Evolutionary conservation across 2,329 filamentous ascomycete genomes (phyloP), one percentile per base, ranked within the genome.

Genomic region (Calonectria ilicicola): DNA sequence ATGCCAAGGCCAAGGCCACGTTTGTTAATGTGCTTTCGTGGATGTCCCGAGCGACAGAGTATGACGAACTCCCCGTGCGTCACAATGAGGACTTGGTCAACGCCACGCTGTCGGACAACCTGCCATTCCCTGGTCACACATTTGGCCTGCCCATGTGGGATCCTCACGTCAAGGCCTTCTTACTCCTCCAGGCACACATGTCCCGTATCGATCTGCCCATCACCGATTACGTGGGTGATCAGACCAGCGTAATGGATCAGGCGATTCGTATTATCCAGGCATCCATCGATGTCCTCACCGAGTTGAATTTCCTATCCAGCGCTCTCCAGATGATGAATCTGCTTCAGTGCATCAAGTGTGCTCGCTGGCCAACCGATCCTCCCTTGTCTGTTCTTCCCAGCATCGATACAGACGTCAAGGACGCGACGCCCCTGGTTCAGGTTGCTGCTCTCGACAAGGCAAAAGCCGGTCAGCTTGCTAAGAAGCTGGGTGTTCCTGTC

Each of bases 71-170:
- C 0, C 97, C 97, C 0, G 97, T 99, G 27, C 95, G 97, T 7
- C 97, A 99, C 86, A 99, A 99, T 81, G 97, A 99, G 85, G 97
- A 99, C 81, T 91, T 99, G 53, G 95, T 99, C 87, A 99, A 99
- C 82, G 94, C 91, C 5, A 95, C 98, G 77, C 89, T 99, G 4
- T 95, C 95, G 8, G 91, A 92, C 70, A 95, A 95, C 74, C 87
- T 99, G 1, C 94, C 95, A 0, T 88, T 90, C 72, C 85, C 88
- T 0, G 90, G 87, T 6, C 85, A 85, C 21, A 83, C 85, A 5
- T 91, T 97, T 65, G 92, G 92, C 12, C 86, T 98, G 47, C 96
- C 96, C 1, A 94, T 99, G 92, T 99, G 97, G 97, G 97, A 99
- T 85, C 97, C 97, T 0, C 97, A 99, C 81, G 95, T 98, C 81